Base-by-base conservation (phyloP, 306 rosid species). In the Lathyrus aphaca region DNA sequence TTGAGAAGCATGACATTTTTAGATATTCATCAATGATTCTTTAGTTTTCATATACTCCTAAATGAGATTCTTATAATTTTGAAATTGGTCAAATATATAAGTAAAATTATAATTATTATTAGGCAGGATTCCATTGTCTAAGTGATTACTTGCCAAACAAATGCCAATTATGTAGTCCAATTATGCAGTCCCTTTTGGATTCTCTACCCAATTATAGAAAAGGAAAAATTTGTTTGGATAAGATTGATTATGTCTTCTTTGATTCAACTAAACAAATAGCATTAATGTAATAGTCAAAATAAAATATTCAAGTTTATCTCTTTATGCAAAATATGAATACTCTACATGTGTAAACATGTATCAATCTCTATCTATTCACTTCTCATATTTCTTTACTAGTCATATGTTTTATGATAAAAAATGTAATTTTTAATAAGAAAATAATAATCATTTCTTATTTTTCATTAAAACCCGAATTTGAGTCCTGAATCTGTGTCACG, bases 91-190 rank as follows among this genome's bases (percentile, higher is more conserved):
- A 3, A 25, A 25, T 4, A 25, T 25, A 25, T 25, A 25, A 25
- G 29, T 25, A 25, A 25, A 25, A 25, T 3, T 25, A 35, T 35
- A 35, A 35, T 35, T 35, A 35, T 35, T 6, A 72, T 85, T 80
- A 68, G 89, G 92, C 40, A 61, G 56, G 80, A 57, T 10, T 78
- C 86, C 89, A 80, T 50, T 42, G 8, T 63, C 62, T 51, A 5
- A 66, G 71, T 50, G 68, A 59, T 76, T 68, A 72, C 46, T 68
- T 68, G 59, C 66, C 74, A 67, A 57, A 70, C 13, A 18, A 56
- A 19, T 74, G 50, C 40, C 42, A 77, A 64, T 72, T 68, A 53
- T 73, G 17, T 35, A 64, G 12, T 30, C 39, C 40, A 77, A 64
- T 71, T 68, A 46, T 72, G 16, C 27, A 63, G 14, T 43, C 68